A percentile compares a stretch with the other conserved stretches of the same genome.
Evolutionary conservation across 805 yeast genomes (phyloP).

Genomic region (Teunomyces funiuensis): DNA sequence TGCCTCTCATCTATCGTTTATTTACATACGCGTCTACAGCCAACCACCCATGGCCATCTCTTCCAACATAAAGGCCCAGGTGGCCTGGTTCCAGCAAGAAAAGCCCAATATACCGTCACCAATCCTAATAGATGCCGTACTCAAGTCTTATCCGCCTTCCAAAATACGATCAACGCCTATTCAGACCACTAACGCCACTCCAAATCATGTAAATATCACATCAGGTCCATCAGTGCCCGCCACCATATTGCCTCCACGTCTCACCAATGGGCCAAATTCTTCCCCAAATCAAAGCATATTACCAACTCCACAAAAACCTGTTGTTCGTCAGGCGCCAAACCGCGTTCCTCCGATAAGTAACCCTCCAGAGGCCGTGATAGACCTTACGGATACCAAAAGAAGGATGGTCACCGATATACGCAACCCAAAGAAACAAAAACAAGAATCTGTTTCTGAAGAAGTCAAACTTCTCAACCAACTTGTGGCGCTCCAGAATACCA

Average conservation of each 20-base stretch:
- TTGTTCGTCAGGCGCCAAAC: no score
- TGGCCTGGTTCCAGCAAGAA: slow-evolving; percentile 13
- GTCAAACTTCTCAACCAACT: slow-evolving; percentile 3
- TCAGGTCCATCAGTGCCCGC: not conserved
- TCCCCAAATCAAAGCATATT: not conserved
- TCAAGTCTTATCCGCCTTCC: slow-evolving; percentile 8
- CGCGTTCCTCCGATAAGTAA: no score
- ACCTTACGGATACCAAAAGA: not conserved
- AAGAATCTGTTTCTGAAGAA: not conserved
- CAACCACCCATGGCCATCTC: slow-evolving; percentile 11
- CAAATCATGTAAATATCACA: not conserved
- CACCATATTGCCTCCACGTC: not conserved
- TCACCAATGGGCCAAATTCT: not conserved
- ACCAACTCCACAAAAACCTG: no score
- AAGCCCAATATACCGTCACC: slow-evolving; percentile 13
- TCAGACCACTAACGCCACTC: not conserved
- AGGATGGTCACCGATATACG: not conserved
- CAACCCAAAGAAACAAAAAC: not conserved
- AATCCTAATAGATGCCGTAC: slow-evolving; percentile 6
- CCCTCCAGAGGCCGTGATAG: not conserved
- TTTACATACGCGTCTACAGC: slow-evolving; percentile 2
- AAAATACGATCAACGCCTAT: not conserved
- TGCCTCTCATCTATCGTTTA: not conserved
- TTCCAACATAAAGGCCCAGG: slow-evolving; percentile 14
- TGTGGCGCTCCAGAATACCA: slow-evolving; percentile 6